Percentiles rank a stretch among this genome's conserved stretches.
Conservation (phyloP, 106 monocot species). For the Triglochin maritima region DNA sequence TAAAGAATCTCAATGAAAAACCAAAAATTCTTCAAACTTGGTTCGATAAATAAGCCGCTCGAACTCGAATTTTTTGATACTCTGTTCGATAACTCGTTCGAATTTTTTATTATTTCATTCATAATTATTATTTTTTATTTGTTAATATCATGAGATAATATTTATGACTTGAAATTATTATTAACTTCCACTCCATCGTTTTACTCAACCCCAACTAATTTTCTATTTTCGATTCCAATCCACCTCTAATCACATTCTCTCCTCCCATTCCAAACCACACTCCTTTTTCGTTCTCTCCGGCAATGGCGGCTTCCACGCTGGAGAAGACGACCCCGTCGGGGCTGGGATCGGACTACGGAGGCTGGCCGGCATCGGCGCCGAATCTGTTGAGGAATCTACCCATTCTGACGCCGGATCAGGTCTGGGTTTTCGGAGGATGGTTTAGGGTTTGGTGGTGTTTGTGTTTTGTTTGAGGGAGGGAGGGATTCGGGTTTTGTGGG, state of each 20-base stretch:
- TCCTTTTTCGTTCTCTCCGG: neutral
- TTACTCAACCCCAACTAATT: too few relatives aligned
- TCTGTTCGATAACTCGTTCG: too few relatives aligned
- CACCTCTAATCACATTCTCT: neutral
- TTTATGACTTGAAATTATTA: too few relatives aligned
- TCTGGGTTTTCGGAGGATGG: neutral
- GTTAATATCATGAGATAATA: too few relatives aligned
- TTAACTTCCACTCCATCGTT: too few relatives aligned
- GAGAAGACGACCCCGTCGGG: constrained; percentile 8
- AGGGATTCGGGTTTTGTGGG: neutral
- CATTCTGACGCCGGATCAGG: constrained; percentile 52
- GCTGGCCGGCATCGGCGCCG: constrained; percentile 33
- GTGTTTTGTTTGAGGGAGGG: neutral
- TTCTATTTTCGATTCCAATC: neutral
- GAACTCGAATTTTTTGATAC: too few relatives aligned
- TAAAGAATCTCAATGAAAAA: too few relatives aligned
- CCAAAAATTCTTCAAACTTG: too few relatives aligned
- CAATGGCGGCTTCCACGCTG: neutral
- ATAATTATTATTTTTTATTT: too few relatives aligned
- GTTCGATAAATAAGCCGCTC: too few relatives aligned
- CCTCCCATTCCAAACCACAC: neutral
- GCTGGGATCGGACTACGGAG: constrained; percentile 24
- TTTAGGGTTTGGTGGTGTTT: neutral
- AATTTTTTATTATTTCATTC: too few relatives aligned
- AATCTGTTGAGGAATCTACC: constrained; percentile 46